These are phyloP conservation scores for Insectozyma bohioensis DNA, from an alignment of 1,139 yeast genomes.

Conservation along the genomic window DNA sequence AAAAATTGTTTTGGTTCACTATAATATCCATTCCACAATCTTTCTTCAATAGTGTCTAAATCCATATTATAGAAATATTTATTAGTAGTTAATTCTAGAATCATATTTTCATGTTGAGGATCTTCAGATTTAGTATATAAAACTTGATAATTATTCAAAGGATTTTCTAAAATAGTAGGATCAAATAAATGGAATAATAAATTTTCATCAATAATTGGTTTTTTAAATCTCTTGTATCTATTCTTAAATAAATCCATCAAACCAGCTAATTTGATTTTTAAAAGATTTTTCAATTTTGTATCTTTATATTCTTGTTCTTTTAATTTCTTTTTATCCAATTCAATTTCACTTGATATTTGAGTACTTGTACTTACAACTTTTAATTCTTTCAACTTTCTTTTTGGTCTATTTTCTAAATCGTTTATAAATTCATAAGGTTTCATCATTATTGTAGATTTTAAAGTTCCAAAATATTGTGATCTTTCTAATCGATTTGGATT, in stretches of 20 bases:
- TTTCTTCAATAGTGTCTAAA: slow-evolving; percentile 87
- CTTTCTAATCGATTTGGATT: slow-evolving; percentile 46
- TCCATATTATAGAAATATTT: slow-evolving; percentile 82
- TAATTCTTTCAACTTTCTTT: slow-evolving; percentile 41
- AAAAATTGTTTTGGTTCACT: slow-evolving; percentile 90
- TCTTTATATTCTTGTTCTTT: slow-evolving; percentile 68
- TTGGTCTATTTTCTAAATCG: slow-evolving; percentile 52
- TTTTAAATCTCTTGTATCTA: slow-evolving; percentile 84
- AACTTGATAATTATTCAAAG: slow-evolving; percentile 39
- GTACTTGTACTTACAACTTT: slow-evolving; percentile 23
- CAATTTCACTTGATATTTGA: slow-evolving; percentile 8
- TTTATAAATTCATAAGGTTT: slow-evolving; percentile 64
- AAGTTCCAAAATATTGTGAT: slow-evolving; percentile 51
- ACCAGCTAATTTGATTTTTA: slow-evolving; percentile 83
- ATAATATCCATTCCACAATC: slow-evolving; percentile 95
- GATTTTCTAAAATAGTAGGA: slow-evolving; percentile 42
- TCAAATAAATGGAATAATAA: slow-evolving; percentile 76
- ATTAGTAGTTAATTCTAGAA: slow-evolving; percentile 75
- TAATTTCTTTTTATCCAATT: slow-evolving; percentile 29
- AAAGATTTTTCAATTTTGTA: slow-evolving; percentile 75
- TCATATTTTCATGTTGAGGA: slow-evolving; percentile 57
- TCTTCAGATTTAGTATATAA: slow-evolving; percentile 60
- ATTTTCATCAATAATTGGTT: slow-evolving; percentile 83
- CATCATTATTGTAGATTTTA: slow-evolving; percentile 58
- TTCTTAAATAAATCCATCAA: slow-evolving; percentile 86